Evolutionary conservation across 352 stramenopile genomes (phyloP).

Genomic region (Globisporangium nodosum): DNA sequence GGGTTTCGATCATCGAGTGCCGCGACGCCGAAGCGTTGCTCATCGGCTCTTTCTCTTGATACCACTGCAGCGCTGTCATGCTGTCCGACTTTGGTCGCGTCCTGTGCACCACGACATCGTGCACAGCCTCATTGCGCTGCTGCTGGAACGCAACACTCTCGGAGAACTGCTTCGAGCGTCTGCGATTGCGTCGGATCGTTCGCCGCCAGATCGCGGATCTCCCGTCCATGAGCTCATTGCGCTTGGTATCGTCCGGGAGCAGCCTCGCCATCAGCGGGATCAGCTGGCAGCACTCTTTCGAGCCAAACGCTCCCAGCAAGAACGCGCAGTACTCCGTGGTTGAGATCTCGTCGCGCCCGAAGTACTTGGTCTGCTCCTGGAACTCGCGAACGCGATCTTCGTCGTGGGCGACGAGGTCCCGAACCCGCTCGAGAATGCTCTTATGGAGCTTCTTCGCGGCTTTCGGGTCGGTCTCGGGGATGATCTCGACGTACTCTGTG

Average conservation of each 20-base stretch:
- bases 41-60: constrained; percentile 6
- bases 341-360: constrained; percentile 57
- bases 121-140: constrained; percentile 39
- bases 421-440: constrained; percentile 56
- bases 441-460: constrained; percentile 73
- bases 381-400: constrained; percentile 77
- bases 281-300: constrained; percentile 63
- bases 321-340: constrained; percentile 78
- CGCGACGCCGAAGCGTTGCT: constrained; percentile 2
- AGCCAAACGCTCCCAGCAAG: constrained; percentile 56
- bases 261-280: constrained; percentile 70
- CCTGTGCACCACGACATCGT: constrained; percentile 19
- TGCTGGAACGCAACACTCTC: constrained; percentile 66
- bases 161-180: constrained; percentile 77
- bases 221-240: constrained; percentile 52
- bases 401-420: constrained; percentile 51
- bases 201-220: constrained; percentile 58
- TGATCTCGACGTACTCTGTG: constrained; percentile 47
- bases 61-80: constrained; percentile 16
- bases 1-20: constrained; percentile 34
- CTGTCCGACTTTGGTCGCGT: constrained; percentile 51
- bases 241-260: constrained; percentile 60
- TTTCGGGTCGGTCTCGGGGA: constrained; percentile 45
- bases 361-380: constrained; percentile 75
- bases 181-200: constrained; percentile 48